Conservation (phyloP, 228 moss, liverwort and hornwort genomes). For the Sphagnum fallax region DNA sequence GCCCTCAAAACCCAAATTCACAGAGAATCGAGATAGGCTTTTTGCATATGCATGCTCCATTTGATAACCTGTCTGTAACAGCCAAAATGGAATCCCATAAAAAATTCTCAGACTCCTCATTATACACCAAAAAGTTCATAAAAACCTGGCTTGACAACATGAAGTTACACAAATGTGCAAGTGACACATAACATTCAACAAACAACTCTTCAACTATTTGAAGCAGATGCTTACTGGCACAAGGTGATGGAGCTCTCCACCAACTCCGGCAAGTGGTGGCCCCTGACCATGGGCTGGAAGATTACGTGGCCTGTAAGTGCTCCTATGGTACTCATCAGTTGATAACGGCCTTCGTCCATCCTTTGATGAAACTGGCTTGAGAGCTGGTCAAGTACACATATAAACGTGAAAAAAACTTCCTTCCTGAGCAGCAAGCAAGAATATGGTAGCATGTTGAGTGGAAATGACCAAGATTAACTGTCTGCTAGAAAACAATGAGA, state of each 20-base stretch:
- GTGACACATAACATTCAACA: too few relatives aligned
- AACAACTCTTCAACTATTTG: neutral
- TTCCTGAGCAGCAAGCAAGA: too few relatives aligned
- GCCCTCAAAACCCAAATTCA: constrained; percentile 54
- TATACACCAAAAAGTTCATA: neutral
- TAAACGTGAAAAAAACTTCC: too few relatives aligned
- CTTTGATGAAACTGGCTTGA: constrained; percentile 72
- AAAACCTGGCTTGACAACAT: neutral
- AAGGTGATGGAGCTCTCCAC: constrained; percentile 85
- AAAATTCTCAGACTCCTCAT: too few relatives aligned
- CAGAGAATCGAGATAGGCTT: constrained; percentile 80
- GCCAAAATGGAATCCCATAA: neutral
- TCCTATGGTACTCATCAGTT: constrained; percentile 94
- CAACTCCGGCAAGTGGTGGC: constrained; percentile 81
- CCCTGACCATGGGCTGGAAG: constrained; percentile 93
- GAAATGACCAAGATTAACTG: neutral
- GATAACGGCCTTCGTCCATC: constrained; percentile 94
- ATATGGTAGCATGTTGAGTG: neutral
- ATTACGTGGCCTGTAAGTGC: constrained; percentile 81
- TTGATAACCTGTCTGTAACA: constrained; percentile 70
- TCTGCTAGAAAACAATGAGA: neutral
- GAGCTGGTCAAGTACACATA: constrained; percentile 41
- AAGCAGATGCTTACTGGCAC: constrained; percentile 59
- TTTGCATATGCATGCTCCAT: constrained; percentile 78
- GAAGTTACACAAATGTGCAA: too few relatives aligned